Evolutionary conservation across 2,329 filamentous ascomycete species (phyloP).

Genomic region (Clonostachys chloroleuca): DNA sequence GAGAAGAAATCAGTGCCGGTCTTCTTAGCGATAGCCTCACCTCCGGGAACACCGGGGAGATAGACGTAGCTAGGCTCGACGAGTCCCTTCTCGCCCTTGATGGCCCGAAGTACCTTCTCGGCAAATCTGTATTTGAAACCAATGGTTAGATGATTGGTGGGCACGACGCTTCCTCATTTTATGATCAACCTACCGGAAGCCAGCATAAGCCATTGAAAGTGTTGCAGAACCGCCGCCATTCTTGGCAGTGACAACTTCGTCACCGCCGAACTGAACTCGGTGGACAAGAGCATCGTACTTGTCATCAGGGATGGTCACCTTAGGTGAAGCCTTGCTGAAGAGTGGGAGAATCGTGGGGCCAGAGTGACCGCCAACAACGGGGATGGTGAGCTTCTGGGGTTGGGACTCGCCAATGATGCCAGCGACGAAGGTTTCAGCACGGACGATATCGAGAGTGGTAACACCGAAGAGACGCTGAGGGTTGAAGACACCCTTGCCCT

Average conservation of each 20-base stretch:
- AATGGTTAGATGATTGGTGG: background rate
- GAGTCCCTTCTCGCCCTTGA: conserved; percentile 85
- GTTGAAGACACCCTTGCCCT: conserved; percentile 89
- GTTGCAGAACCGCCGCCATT: conserved; percentile 87
- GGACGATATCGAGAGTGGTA: conserved; percentile 96
- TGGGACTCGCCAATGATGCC: conserved; percentile 78
- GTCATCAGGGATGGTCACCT: conserved; percentile 77
- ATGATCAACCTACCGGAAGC: conserved; percentile 65
- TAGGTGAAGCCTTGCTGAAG: conserved; percentile 84
- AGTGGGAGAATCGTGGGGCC: conserved; percentile 97
- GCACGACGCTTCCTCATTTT: conserved; percentile 4
- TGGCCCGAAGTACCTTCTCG: conserved; percentile 86
- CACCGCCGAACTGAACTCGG: conserved; percentile 96
- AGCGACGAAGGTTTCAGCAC: conserved; percentile 93
- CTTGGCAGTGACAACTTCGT: conserved; percentile 95
- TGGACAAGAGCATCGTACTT: conserved; percentile 89
- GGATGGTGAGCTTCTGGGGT: conserved; percentile 78
- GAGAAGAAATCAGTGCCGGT: conserved; percentile 93
- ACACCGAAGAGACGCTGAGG: conserved; percentile 96
- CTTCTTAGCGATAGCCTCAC: conserved; percentile 78
- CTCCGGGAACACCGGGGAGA: conserved; percentile 83
- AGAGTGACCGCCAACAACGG: conserved; percentile 95
- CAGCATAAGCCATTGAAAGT: conserved; percentile 92
- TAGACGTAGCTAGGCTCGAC: conserved; percentile 96
- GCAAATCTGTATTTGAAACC: conserved; percentile 49